Percentiles rank a stretch among this genome's conserved stretches.
Evolutionary conservation across 2,329 filamentous ascomycete species (phyloP).

Genomic region (Hypoxylon sp.): DNA sequence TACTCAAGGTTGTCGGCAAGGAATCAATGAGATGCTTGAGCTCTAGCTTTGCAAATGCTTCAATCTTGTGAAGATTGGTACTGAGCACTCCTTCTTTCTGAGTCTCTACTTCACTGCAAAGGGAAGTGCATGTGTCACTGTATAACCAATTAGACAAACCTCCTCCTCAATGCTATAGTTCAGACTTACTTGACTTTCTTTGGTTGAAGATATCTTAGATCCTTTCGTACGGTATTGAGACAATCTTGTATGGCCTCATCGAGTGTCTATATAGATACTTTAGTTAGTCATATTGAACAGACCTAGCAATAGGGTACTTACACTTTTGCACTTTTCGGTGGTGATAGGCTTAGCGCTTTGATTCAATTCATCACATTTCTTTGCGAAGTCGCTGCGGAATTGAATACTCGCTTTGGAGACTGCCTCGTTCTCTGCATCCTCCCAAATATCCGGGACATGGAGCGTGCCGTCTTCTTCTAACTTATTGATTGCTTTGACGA

Average conservation of each 20-base stretch:
- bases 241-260: conserved; percentile 4
- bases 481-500: conserved; percentile 5
- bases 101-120: conserved; percentile 2
- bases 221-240: conserved; percentile 3
- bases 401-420: neutral
- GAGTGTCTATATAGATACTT: neutral
- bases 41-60: conserved; percentile 4
- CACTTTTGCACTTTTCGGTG: neutral
- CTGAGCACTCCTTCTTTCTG: conserved; percentile 4
- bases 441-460: conserved; percentile 3
- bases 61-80: conserved; percentile 6
- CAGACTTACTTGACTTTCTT: conserved; percentile 6
- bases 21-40: conserved; percentile 1
- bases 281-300: neutral
- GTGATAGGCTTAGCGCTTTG: neutral
- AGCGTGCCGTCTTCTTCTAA: conserved; percentile 6
- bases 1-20: neutral
- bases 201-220: conserved; percentile 3
- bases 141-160: neutral
- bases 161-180: neutral
- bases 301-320: neutral
- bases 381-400: conserved; percentile 5
- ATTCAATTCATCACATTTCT: conserved; percentile 9
- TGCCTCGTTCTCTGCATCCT: conserved; percentile 3
- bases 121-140: neutral